A percentile compares a stretch with the other conserved stretches of the same genome.
phyloP scores from a whole-genome alignment of 352 stramenopile genomes.

The Globisporangium iwayamae region DNA sequence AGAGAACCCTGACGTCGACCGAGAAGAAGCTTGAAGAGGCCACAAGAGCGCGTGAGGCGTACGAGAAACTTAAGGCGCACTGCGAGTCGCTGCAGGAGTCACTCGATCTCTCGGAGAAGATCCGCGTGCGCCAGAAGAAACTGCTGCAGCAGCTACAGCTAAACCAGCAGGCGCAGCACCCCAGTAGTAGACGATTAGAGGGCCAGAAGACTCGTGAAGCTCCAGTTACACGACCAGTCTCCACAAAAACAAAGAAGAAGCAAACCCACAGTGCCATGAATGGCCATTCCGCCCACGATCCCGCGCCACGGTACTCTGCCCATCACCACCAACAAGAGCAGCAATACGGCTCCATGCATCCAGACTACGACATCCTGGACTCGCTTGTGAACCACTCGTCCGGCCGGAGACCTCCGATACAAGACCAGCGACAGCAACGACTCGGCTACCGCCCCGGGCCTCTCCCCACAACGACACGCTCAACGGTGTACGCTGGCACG shows the following conservation, averaged over 20 bases:
- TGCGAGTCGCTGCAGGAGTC: constrained; percentile 78
- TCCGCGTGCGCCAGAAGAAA: constrained; percentile 74
- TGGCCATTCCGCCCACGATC: neutral
- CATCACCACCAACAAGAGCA: neutral
- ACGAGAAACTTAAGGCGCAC: constrained; percentile 68
- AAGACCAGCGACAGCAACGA: constrained; percentile 14
- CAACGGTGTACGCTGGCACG: neutral
- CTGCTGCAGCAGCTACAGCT: constrained; percentile 66
- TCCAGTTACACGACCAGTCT: neutral
- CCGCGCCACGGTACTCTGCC: neutral
- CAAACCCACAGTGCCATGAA: neutral
- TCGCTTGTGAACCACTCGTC: constrained; percentile 21
- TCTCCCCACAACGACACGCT: constrained; percentile 12
- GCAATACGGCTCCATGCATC: neutral
- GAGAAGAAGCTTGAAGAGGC: constrained; percentile 55
- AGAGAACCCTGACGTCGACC: constrained; percentile 29
- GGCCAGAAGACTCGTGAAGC: neutral
- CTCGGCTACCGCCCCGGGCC: constrained; percentile 11
- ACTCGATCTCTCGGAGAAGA: constrained; percentile 76
- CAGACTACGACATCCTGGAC: constrained; percentile 38
- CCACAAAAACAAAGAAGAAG: neutral
- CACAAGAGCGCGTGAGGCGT: constrained; percentile 43
- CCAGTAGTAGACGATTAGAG: neutral
- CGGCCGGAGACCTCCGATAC: constrained; percentile 18
- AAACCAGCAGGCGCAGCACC: constrained; percentile 15